These are phyloP conservation scores for Barnettozyma botsteinii DNA, from an alignment of 805 yeast species.

Conservation along the genomic window DNA sequence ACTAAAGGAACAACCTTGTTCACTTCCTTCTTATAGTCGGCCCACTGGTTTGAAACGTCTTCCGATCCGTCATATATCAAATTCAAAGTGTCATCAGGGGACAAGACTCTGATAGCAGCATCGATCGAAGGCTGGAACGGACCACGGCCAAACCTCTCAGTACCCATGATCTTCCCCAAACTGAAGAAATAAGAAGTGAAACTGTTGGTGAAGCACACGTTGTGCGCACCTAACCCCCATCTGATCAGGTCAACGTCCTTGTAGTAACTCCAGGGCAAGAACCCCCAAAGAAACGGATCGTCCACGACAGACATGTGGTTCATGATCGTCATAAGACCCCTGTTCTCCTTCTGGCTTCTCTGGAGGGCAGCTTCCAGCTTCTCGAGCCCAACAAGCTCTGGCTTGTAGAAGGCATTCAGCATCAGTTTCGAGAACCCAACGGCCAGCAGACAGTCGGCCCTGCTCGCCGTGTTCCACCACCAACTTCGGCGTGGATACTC, in stretches of 20 bases:
- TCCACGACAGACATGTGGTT: slow-evolving; percentile 90
- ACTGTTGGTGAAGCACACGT: slow-evolving; percentile 69
- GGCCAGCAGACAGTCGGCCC: slow-evolving; percentile 60
- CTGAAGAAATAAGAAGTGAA: slow-evolving; percentile 60
- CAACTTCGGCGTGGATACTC: slow-evolving; percentile 54
- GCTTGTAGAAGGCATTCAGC: slow-evolving; percentile 56
- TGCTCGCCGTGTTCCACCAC: slow-evolving; percentile 65
- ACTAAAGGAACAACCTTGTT: slow-evolving; percentile 5
- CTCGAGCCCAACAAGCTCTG: slow-evolving; percentile 55
- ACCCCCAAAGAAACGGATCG: slow-evolving; percentile 88
- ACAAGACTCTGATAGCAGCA: slow-evolving; percentile 72
- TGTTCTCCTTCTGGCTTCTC: slow-evolving; percentile 57
- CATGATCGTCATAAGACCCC: slow-evolving; percentile 82
- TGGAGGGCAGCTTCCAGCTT: slow-evolving; percentile 58
- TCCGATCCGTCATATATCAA: slow-evolving; percentile 33
- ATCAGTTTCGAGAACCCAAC: slow-evolving; percentile 60
- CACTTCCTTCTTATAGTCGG: slow-evolving; percentile 5
- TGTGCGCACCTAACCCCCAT: slow-evolving; percentile 94
- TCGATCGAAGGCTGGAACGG: slow-evolving; percentile 90
- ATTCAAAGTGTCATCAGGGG: slow-evolving; percentile 62
- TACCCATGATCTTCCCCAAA: slow-evolving; percentile 82
- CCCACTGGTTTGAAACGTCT: slow-evolving; percentile 16
- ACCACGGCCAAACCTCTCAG: slow-evolving; percentile 85
- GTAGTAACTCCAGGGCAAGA: slow-evolving; percentile 67
- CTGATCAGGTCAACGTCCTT: slow-evolving; percentile 60